Base-by-base conservation (phyloP, 2,329 filamentous ascomycete genomes). In the Tolypocladium inflatum region DNA sequence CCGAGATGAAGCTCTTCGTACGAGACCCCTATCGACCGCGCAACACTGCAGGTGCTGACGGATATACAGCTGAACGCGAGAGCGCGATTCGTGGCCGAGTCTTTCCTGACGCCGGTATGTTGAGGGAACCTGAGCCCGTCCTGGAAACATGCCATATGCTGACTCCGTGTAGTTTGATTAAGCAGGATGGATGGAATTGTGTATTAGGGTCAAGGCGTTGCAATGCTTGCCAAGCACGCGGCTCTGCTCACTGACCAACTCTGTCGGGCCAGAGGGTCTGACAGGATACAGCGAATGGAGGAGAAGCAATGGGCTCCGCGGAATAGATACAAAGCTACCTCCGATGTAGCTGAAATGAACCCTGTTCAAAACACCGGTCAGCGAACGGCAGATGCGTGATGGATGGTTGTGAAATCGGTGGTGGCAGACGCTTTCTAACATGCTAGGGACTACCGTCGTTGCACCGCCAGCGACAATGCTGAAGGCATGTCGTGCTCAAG, bases 1-100 rank as follows among this genome's bases (percentile, higher is more conserved):
- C 94, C 3, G 95, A 99, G 78, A 97, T 99, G 94, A 99, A 99
- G 83, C 88, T 99, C 68, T 99, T 99, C 75, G 93, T 97, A 83
- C 66, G 90, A 15, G 8, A 35, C 48, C 48, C 30, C 19, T 11
- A n/a, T n/a, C 9, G 10, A 15, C 30, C 30, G 10, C 30, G 11
- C 15, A 37, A 15, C 1, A 3, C 19, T 21, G 19, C 30, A 35
- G 19, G 48, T 52, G 48, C 63, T 67, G 52, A 71, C 58, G 60
- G 38, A 56, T 41, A 38, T 56, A 17, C 68, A 97, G 93, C 80
- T 99, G 73, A 99, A 99, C 73, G 92, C 94, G 58, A 84, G 94
- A 76, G 94, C 94, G 72, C 88, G 94, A 80, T 99, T 97, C 71
- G 93, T 99, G 55, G 94, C 94, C 54, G 94, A 99, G 76, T 97